phyloP scores from a whole-genome alignment of 2,329 filamentous ascomycete species.

The Botrytis squamosa region DNA sequence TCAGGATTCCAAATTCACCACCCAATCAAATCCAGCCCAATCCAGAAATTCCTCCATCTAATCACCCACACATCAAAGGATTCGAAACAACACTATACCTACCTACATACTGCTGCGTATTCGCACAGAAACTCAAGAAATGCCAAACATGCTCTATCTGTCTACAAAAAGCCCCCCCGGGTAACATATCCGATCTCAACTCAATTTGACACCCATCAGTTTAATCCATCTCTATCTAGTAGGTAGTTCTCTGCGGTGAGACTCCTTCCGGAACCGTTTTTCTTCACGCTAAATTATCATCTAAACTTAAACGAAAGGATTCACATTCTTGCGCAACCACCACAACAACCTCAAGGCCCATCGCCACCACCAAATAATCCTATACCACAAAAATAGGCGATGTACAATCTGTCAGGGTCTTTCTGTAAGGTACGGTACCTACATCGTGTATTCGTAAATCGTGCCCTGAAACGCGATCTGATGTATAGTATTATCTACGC shows the following conservation, averaged over 20 bases:
- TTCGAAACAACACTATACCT: conserved; percentile 12
- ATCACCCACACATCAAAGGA: conserved; percentile 1
- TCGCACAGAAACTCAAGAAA: not conserved
- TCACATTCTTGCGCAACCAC: not conserved
- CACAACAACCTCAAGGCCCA: not conserved
- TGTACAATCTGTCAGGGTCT: not conserved
- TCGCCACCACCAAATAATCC: not conserved
- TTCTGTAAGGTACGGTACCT: not conserved
- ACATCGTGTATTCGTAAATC: not conserved
- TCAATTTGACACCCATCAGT: not conserved
- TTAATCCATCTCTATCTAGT: not conserved
- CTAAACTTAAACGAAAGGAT: conserved; percentile 13
- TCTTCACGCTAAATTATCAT: not conserved
- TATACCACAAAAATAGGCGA: no score
- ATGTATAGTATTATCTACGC: not conserved
- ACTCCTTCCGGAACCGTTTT: conserved; percentile 10
- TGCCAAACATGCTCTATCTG: not conserved
- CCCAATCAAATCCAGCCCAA: not conserved
- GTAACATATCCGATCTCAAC: not conserved
- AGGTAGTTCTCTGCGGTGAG: conserved; percentile 9
- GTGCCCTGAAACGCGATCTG: not conserved
- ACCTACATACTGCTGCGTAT: not conserved
- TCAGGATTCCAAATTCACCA: not conserved
- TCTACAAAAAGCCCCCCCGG: not conserved
- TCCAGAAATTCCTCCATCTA: not conserved